These are phyloP conservation scores for Penium margaritaceum DNA, from an alignment of 139 green algal species.

Conservation along the genomic window DNA sequence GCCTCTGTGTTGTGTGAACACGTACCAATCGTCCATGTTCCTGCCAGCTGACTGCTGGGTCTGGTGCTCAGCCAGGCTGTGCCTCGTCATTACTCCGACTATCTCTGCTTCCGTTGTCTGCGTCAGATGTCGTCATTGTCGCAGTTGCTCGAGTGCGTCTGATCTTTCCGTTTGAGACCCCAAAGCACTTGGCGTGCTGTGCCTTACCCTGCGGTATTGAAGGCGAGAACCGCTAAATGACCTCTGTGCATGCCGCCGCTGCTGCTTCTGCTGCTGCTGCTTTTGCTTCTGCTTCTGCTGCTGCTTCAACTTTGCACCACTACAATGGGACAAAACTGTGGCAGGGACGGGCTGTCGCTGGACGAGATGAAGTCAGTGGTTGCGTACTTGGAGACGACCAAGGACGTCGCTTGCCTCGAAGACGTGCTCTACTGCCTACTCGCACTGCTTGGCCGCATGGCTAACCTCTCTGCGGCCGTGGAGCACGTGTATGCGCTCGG, in stretches of 20 bases:
- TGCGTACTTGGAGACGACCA: slow-evolving; percentile 14
- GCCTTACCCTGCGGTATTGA: no score
- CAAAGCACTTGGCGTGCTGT: no score
- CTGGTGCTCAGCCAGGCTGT: no score
- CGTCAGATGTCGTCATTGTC: no score
- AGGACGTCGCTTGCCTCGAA: neutral
- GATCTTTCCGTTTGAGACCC: no score
- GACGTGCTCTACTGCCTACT: slow-evolving; percentile 21
- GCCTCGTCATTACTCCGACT: no score
- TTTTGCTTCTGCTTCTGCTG: neutral
- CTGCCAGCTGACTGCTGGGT: no score
- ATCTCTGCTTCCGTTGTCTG: no score
- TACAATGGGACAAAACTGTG: neutral
- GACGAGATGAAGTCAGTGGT: slow-evolving; percentile 15
- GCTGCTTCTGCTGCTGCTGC: neutral
- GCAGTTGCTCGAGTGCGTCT: no score
- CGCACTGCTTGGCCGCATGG: neutral
- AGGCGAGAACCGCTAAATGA: no score
- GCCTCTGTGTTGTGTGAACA: no score
- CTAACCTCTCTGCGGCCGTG: neutral
- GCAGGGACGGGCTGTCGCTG: neutral
- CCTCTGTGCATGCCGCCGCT: neutral
- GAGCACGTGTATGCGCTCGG: slow-evolving; percentile 26
- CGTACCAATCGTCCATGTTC: no score
- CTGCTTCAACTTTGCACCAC: neutral